These are phyloP conservation scores for Gremmenia infestans DNA, from an alignment of 2,329 filamentous ascomycete species.

Conservation along the genomic window DNA sequence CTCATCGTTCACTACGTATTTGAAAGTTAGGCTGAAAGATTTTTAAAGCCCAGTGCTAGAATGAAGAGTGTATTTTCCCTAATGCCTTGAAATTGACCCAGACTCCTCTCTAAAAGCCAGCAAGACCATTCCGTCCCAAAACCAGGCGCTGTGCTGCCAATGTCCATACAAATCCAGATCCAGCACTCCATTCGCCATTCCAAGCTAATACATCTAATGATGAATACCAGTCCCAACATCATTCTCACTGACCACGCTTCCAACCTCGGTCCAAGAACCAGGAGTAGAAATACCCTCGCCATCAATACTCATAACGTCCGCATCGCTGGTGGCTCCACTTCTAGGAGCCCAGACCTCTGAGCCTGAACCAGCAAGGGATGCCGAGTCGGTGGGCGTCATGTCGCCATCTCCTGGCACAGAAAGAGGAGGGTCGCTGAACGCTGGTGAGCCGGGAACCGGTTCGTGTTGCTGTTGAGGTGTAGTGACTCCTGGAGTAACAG, in stretches of 20 bases:
- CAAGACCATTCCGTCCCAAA: not conserved
- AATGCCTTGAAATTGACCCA: not conserved
- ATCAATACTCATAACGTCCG: constrained; percentile 55
- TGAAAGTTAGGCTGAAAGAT: not conserved
- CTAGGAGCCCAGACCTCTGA: constrained; percentile 35
- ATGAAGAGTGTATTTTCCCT: not conserved
- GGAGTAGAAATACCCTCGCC: constrained; percentile 54
- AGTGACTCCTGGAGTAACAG: constrained; percentile 39
- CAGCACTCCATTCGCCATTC: constrained; percentile 2
- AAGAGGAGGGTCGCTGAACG: constrained; percentile 22
- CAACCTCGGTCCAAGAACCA: constrained; percentile 60
- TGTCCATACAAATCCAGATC: not conserved
- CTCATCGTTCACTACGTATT: too few relatives aligned
- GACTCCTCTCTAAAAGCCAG: not conserved
- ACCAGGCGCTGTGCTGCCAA: not conserved
- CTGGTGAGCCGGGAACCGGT: constrained; percentile 18
- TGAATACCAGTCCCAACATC: constrained; percentile 23
- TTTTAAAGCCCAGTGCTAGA: not conserved
- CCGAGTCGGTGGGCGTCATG: constrained; percentile 55
- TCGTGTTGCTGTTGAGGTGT: constrained; percentile 16
- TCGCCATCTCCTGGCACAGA: constrained; percentile 42
- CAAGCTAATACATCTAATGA: constrained; percentile 18
- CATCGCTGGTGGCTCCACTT: constrained; percentile 38
- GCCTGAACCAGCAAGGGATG: constrained; percentile 48
- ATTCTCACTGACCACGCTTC: constrained; percentile 51